A percentile compares a stretch with the other conserved stretches of the same genome.
Evolutionary conservation across 106 monocot genomes (phyloP).

Genomic region (Apostasia shenzhenica): DNA sequence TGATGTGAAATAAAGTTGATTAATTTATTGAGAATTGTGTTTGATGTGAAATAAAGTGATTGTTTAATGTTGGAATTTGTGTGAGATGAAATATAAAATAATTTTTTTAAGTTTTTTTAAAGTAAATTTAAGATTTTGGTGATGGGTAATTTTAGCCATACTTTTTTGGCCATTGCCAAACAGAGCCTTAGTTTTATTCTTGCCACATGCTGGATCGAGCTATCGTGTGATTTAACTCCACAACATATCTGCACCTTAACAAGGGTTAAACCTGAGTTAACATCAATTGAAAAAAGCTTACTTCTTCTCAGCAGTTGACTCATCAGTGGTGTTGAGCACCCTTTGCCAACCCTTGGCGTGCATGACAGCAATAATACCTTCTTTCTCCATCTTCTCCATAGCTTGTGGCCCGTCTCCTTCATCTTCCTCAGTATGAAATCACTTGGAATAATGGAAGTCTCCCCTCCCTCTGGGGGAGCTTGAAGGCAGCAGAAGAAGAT

Average conservation of each 20-base stretch:
- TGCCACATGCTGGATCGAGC: too few relatives aligned
- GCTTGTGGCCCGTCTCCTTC: neutral
- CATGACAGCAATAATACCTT: neutral
- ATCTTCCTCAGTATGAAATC: neutral
- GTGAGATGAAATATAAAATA: too few relatives aligned
- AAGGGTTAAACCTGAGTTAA: neutral
- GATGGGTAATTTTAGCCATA: too few relatives aligned
- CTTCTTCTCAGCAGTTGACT: neutral
- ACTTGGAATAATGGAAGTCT: constrained; percentile 1
- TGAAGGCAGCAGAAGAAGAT: neutral
- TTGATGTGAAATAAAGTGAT: too few relatives aligned
- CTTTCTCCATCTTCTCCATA: neutral
- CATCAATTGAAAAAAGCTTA: neutral
- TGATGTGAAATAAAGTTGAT: too few relatives aligned
- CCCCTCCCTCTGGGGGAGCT: neutral
- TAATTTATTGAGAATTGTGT: too few relatives aligned
- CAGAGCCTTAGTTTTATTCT: neutral
- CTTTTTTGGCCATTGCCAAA: too few relatives aligned
- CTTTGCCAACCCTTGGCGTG: neutral
- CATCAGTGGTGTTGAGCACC: neutral
- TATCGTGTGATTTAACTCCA: neutral
- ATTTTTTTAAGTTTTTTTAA: too few relatives aligned
- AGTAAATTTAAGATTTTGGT: too few relatives aligned
- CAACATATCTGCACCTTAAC: too few relatives aligned
- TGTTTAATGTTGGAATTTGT: too few relatives aligned